Percentiles rank a stretch among this genome's conserved stretches.
phyloP scores from a whole-genome alignment of 1,284 basidiomycete genomes.

The Inonotus obliquus region DNA sequence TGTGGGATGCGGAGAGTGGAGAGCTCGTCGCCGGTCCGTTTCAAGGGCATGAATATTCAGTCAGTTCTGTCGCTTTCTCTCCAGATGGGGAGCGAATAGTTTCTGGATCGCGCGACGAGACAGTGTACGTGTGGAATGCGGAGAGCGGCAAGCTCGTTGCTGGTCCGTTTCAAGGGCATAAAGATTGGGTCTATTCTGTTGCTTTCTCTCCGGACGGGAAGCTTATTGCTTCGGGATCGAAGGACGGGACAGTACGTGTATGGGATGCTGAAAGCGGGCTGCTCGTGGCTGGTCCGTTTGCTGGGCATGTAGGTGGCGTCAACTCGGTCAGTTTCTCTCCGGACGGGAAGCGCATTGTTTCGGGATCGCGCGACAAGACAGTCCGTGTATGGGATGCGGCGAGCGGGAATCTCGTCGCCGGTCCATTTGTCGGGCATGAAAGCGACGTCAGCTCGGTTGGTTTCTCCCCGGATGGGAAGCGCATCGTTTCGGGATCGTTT shows the following conservation, averaged over 20 bases:
- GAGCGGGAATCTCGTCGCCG: not conserved
- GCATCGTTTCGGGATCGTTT: not conserved
- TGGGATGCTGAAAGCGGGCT: too few relatives aligned
- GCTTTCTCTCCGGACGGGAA: too few relatives aligned
- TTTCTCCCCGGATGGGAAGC: not conserved
- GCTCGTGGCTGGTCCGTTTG: too few relatives aligned
- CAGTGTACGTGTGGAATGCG: slow-evolving; percentile 18
- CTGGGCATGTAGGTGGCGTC: slow-evolving; percentile 9
- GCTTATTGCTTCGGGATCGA: too few relatives aligned
- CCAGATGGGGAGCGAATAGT: too few relatives aligned
- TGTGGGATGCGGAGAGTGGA: too few relatives aligned
- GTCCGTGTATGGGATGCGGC: slow-evolving; percentile 10
- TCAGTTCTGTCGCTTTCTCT: too few relatives aligned
- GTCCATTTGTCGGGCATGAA: not conserved
- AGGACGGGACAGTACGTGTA: too few relatives aligned
- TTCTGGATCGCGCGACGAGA: slow-evolving; percentile 8
- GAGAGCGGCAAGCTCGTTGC: not conserved
- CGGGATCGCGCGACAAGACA: slow-evolving; percentile 7
- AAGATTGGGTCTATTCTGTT: too few relatives aligned
- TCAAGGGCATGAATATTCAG: too few relatives aligned
- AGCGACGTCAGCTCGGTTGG: not conserved
- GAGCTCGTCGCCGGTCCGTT: too few relatives aligned
- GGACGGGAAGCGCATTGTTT: slow-evolving; percentile 7
- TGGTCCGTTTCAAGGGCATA: too few relatives aligned
- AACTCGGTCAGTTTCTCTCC: slow-evolving; percentile 10